These are phyloP conservation scores for Fusarium neocosmosporiellum DNA, from an alignment of 2,329 filamentous ascomycete species.

Conservation along the genomic window DNA sequence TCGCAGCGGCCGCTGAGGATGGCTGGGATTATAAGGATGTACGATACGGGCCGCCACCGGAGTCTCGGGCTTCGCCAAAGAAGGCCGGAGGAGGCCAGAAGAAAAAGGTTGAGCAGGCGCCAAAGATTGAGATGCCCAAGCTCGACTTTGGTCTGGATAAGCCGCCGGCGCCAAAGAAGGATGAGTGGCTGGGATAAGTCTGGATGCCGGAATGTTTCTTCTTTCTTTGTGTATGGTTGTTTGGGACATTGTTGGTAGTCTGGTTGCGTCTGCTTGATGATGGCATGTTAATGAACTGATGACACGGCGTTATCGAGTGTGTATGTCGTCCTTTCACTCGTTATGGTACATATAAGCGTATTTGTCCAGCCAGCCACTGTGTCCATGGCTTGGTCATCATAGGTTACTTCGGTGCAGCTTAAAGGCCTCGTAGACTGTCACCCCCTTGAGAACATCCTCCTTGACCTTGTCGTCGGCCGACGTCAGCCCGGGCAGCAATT, in stretches of 20 bases:
- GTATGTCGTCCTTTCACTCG: constrained; percentile 14
- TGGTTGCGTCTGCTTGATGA: constrained; percentile 47
- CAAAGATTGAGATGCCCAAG: constrained; percentile 70
- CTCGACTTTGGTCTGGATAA: constrained; percentile 61
- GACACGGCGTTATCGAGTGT: constrained; percentile 42
- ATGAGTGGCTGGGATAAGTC: constrained; percentile 47
- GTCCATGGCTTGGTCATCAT: constrained; percentile 25
- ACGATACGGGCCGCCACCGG: constrained; percentile 71
- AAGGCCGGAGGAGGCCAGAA: constrained; percentile 52
- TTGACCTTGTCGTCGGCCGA: constrained; percentile 70
- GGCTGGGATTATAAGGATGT: constrained; percentile 88
- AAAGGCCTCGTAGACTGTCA: constrained; percentile 75
- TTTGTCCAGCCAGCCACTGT: constrained; percentile 1
- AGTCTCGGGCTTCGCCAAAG: constrained; percentile 46
- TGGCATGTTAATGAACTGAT: constrained; percentile 55
- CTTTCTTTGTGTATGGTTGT: constrained; percentile 37
- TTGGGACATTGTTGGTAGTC: constrained; percentile 43
- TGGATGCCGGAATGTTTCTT: constrained; percentile 34
- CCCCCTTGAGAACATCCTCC: constrained; percentile 71
- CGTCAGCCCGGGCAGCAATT: constrained; percentile 64
- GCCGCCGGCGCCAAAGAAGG: constrained; percentile 44
- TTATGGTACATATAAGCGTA: constrained; percentile 16
- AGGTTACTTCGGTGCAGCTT: constrained; percentile 61
- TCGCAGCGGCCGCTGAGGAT: constrained; percentile 86
- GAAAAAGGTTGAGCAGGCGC: constrained; percentile 66